These are phyloP conservation scores for Phytophthora constricta DNA, from an alignment of 352 stramenopile species.

Conservation along the genomic window DNA sequence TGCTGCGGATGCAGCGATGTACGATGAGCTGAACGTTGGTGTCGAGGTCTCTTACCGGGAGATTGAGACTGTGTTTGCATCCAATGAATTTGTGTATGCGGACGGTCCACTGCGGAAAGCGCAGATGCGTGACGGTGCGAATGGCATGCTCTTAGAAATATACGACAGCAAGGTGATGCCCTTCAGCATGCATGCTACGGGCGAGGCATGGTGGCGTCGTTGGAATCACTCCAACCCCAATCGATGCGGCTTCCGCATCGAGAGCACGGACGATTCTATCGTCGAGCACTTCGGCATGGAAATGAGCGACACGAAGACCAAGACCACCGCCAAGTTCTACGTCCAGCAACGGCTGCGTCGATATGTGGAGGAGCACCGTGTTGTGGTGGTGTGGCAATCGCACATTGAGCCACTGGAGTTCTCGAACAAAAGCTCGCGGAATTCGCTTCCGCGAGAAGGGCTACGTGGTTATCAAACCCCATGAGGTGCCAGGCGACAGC, in stretches of 20 bases:
- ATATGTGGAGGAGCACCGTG: conserved; percentile 55
- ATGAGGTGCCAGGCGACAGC: conserved; percentile 8
- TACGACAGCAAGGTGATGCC: conserved; percentile 49
- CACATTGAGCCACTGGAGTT: conserved; percentile 69
- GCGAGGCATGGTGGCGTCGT: conserved; percentile 45
- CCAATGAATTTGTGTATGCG: conserved; percentile 21
- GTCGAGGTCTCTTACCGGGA: conserved; percentile 38
- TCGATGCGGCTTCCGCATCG: conserved; percentile 20
- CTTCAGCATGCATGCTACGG: conserved; percentile 40
- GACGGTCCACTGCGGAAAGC: conserved; percentile 29
- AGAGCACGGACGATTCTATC: conserved; percentile 37
- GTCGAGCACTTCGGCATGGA: conserved; percentile 59
- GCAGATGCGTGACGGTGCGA: conserved; percentile 29
- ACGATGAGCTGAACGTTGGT: conserved; percentile 32
- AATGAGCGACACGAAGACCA: conserved; percentile 55
- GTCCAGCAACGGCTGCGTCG: conserved; percentile 62
- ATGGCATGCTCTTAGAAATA: conserved; percentile 48
- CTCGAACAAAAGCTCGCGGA: conserved; percentile 42
- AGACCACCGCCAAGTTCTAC: conserved; percentile 51
- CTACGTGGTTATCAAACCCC: conserved; percentile 63
- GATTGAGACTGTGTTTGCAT: conserved; percentile 38
- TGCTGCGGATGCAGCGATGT: conserved; percentile 27
- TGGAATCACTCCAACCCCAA: conserved; percentile 47
- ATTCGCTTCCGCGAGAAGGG: conserved; percentile 59
- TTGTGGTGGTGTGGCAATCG: conserved; percentile 66